phyloP scores from a whole-genome alignment of 2,329 filamentous ascomycete genomes.

The Chaetoscypha palmicola region DNA sequence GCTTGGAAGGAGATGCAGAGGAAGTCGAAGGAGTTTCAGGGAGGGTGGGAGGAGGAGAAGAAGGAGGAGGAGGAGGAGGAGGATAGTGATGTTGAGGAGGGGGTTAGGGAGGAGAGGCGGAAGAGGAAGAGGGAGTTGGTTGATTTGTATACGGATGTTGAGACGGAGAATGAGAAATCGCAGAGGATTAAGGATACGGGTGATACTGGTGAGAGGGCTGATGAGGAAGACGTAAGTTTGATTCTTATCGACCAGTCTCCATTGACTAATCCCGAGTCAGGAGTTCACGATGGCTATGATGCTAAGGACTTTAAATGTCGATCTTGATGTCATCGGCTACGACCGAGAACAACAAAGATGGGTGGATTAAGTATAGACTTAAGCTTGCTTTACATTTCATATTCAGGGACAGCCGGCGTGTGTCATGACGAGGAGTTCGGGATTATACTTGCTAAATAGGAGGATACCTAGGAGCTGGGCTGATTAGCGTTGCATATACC shows the following conservation, averaged over 20 bases:
- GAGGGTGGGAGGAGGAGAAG: conserved; percentile 34
- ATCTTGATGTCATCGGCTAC: conserved; percentile 55
- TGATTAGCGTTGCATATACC: too few relatives aligned
- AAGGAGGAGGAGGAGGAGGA: conserved; percentile 27
- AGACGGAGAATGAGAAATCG: conserved; percentile 32
- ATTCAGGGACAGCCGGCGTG: too few relatives aligned
- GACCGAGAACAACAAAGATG: conserved; percentile 51
- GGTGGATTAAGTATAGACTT: conserved; percentile 49
- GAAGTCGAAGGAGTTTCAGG: conserved; percentile 36
- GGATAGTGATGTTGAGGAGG: conserved; percentile 30
- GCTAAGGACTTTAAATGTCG: conserved; percentile 58
- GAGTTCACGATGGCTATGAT: conserved; percentile 65
- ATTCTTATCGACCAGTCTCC: conserved; percentile 19
- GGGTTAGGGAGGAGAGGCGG: conserved; percentile 31
- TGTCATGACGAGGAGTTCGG: too few relatives aligned
- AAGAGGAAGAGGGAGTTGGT: conserved; percentile 30
- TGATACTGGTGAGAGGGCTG: conserved; percentile 31
- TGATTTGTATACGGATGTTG: conserved; percentile 30
- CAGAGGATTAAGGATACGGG: conserved; percentile 29
- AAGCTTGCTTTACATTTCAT: too few relatives aligned
- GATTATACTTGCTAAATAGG: too few relatives aligned
- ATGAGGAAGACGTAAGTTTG: conserved; percentile 37
- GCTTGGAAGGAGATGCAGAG: conserved; percentile 48
- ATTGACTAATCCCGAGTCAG: conserved; percentile 31
- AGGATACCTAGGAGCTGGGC: too few relatives aligned